phyloP scores from a whole-genome alignment of 345 rosid species.

The Chamaenerion angustifolium region DNA sequence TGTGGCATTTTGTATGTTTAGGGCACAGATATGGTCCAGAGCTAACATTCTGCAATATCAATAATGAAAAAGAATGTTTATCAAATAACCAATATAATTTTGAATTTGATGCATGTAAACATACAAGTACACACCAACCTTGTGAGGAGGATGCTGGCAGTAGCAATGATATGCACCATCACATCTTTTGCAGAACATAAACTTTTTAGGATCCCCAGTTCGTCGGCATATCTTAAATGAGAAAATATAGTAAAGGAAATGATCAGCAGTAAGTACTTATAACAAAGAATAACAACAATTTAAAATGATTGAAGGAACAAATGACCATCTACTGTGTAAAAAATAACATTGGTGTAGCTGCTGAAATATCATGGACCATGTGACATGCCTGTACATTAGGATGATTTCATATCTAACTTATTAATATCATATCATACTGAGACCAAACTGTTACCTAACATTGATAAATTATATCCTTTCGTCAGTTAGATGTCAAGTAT shows the following conservation, averaged over 20 bases:
- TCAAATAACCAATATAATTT: constrained; percentile 4
- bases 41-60: constrained; percentile 60
- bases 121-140: constrained; percentile 28
- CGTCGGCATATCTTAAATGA: constrained; percentile 59
- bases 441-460: no score
- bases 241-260: background rate
- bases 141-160: constrained; percentile 99
- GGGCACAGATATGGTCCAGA: constrained; percentile 97
- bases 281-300: no score
- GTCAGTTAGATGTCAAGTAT: no score
- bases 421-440: no score
- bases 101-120: background rate
- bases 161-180: constrained; percentile 97
- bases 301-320: no score
- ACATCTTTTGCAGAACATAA: constrained; percentile 93
- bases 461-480: no score
- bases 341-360: no score
- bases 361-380: no score
- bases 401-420: no score
- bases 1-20: constrained; percentile 90
- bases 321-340: no score
- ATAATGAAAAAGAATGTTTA: constrained; percentile 5
- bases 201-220: constrained; percentile 87
- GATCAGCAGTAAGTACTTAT: no score
- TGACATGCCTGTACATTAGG: no score